Base-by-base conservation (phyloP, 2,329 filamentous ascomycete genomes). In the Cytospora mali region DNA sequence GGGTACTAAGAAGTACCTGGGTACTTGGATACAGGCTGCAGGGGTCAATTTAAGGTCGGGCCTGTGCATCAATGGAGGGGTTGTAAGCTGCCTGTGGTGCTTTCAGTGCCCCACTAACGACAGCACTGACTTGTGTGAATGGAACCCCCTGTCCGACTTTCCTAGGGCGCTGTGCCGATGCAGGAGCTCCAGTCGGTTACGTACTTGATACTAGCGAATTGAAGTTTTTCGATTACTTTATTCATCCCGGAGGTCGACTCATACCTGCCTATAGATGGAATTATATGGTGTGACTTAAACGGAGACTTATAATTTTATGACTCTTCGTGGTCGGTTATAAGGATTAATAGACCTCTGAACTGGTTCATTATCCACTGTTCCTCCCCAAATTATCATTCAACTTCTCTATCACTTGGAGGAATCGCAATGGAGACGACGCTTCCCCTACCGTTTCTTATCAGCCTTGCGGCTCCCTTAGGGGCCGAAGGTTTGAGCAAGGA, bases 371-470 rank as follows among this genome's bases (percentile, higher is more conserved):
- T 21, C 6, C 9, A 23, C 5, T 23, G 25, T 13, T 23, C 25
- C 18, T 58, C 25, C 57, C 48, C 28, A n/a, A 50, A 63, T 39
- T 21, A 33, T 52, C 58, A 49, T 39, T 57, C 29, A 27, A 21
- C 33, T 49, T n/a, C 28, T 23, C 5, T 48, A n/a, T 49, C 16
- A 11, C 18, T 25, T 29, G 27, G 29, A 33, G 54, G 50, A n/a
- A 48, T 31, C 72, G 72, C 64, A 66, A 89, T 89, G 86, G 87
- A 89, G 74, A 86, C 85, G 31, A 86, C 82, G 64, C 79, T 88
- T 25, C 84, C 86, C 11, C 76, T 89, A 58, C 87, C 86, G 27
- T 88, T 89, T 71, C 77, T 89, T 64, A 77, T 87, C 74, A 81
- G 81, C 70, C 81, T 88, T 65, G 77, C 81, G 66, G 77, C 83